Evolutionary conservation across 2,329 filamentous ascomycete species (phyloP).

Genomic region (Colletotrichum agaves): DNA sequence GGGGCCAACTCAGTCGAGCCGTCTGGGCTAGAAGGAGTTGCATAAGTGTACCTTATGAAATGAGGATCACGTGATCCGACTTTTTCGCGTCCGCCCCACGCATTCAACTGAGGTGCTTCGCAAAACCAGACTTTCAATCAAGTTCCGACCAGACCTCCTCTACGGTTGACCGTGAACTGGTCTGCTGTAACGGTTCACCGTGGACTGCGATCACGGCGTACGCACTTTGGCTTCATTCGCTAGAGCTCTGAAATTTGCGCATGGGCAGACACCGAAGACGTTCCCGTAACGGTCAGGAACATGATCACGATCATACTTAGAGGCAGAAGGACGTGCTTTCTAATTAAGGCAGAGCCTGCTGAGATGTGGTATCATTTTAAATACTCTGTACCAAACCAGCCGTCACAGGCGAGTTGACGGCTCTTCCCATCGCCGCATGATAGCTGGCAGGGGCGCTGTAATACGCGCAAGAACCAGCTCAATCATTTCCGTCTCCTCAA

Average conservation of each 20-base stretch:
- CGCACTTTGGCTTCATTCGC: conserved; percentile 3
- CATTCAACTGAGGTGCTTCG: neutral
- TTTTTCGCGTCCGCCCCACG: neutral
- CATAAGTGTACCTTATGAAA: neutral
- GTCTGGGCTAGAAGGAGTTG: too few species aligned
- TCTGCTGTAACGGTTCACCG: conserved; percentile 13
- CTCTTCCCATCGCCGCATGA: conserved; percentile 21
- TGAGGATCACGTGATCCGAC: neutral
- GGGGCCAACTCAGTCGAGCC: neutral
- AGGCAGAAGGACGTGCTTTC: conserved; percentile 18
- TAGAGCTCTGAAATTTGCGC: conserved; percentile 6
- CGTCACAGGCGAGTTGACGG: conserved; percentile 28
- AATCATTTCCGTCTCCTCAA: conserved; percentile 12
- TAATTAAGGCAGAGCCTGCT: conserved; percentile 21
- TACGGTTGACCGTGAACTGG: conserved; percentile 28
- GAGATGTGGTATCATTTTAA: conserved; percentile 33
- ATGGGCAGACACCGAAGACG: neutral
- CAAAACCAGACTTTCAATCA: conserved; percentile 24
- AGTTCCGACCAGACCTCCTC: conserved; percentile 32
- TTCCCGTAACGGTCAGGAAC: conserved; percentile 3
- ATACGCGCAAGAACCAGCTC: conserved; percentile 23
- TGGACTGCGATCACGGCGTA: conserved; percentile 31
- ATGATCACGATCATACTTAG: neutral
- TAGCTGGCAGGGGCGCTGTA: conserved; percentile 25
- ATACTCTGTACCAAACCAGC: conserved; percentile 34